Conservation (phyloP, 1,139 yeast species). For the Magnusiomyces fungicola region DNA sequence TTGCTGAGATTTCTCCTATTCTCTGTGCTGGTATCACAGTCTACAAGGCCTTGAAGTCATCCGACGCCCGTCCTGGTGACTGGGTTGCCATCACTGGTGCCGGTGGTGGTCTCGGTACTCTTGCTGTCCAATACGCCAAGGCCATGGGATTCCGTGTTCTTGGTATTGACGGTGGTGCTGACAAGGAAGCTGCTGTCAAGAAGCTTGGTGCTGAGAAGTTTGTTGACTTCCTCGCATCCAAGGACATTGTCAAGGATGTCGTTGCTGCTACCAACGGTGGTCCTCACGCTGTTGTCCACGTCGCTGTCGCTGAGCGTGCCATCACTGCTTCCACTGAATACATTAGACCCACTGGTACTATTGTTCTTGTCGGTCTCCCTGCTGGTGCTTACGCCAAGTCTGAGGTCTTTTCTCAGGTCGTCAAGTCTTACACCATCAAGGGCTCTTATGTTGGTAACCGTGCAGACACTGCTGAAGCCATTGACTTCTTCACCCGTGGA, state of each 20-base stretch:
- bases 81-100: constrained; percentile 83
- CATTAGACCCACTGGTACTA: constrained; percentile 69
- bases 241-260: constrained; percentile 47
- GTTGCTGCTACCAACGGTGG: constrained; percentile 59
- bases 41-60: constrained; percentile 72
- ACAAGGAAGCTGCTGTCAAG: constrained; percentile 49
- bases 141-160: constrained; percentile 76
- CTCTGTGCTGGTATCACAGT: constrained; percentile 79
- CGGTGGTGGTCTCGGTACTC: constrained; percentile 78
- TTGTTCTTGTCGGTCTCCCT: constrained; percentile 76
- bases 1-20: constrained; percentile 70
- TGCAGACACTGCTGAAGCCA: constrained; percentile 70
- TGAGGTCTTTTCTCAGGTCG: constrained; percentile 57
- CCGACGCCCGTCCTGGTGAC: constrained; percentile 59
- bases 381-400: constrained; percentile 58
- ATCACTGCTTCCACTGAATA: constrained; percentile 60
- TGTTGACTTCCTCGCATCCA: constrained; percentile 48
- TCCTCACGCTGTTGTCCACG: constrained; percentile 74
- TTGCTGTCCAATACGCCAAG: constrained; percentile 73
- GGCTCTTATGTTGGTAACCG: constrained; percentile 82
- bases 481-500: constrained; percentile 65
- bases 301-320: constrained; percentile 70
- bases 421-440: constrained; percentile 54
- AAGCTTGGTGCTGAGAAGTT: constrained; percentile 63
- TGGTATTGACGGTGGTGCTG: constrained; percentile 70